Evolutionary conservation across 345 rosid genomes (phyloP), one percentile per base, ranked within the genome.

Genomic region (Laguncularia racemosa): DNA sequence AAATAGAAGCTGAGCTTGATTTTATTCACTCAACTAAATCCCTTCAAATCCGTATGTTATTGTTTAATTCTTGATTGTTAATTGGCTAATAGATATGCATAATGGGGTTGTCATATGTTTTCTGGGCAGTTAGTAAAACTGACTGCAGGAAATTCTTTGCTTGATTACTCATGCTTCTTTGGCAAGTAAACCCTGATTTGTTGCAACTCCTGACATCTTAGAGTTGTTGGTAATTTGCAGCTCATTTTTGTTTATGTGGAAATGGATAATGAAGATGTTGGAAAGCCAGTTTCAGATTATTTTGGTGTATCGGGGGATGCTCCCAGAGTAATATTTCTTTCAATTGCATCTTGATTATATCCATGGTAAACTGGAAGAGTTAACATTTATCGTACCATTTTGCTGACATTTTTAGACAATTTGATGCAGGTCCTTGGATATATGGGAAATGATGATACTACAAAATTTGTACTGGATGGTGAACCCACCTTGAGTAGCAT

Each of bases 221-320:
- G 28, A 20, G 8, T 15, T 40, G 13, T 45, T 14, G 16, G 16
- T 21, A 2, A 18, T 12, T 57, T 72, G 79, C 87, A 95, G 99
- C 82, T 95, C 63, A 72, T 95, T 66, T 95, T 85, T 58, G 97
- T 88, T 33, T 76, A 67, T 61, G 97, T 90, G 66, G 92, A 95
- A 59, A 67, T 82, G 89, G 97, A 90, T 56, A 84, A 88, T 56
- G 96, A 95, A 75, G 99, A 90, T 50, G 78, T 74, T 56, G 99
- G 97, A 68, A 84, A 74, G 74, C 97, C 96, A 44, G 92, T 95
- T 20, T 79, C 99, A 59, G 96, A 95, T 3, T 95, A 90, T 75
- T 95, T 95, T 69, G 97, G 97, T 58, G 73, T 88, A 58, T 60
- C 79, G 16, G 87, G 85, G 61, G 67, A 69, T 66, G 83, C 76